Base-by-base conservation (phyloP, 73 alveolate species). In the Paramecium primaurelia region DNA sequence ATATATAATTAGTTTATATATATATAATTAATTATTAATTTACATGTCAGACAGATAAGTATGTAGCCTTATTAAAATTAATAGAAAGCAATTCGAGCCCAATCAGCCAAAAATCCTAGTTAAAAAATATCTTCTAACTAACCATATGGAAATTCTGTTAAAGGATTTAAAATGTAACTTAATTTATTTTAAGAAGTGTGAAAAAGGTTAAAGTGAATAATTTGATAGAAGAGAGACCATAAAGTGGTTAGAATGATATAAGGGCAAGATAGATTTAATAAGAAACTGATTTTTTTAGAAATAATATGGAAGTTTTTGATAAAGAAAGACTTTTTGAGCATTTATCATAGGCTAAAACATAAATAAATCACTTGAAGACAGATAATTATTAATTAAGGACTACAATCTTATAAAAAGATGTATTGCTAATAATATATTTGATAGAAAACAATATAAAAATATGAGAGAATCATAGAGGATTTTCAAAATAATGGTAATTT, bases 81-180 rank as follows among this genome's bases (percentile, higher is more conserved):
- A 10, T 73, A 37, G 59, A 73, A 73, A 73, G 87, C 59, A 34
- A 37, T 73, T 40, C 28, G 87, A 37, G 87, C 87, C 36, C 26
- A 73, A 73, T 73, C 87, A 73, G 87, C 87, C 18, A 73, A 73
- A 73, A 73, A 73, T 18, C 87, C 87, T 38, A 34, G 20, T 73
- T 44, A 36, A 73, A 64, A 64, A 34, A 5, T 12, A 10, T 68
- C 87, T 38, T 9, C 47, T 47, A 80, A 16, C 2, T 26, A 64
- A 80, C 34, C 77, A 3, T 73, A 73, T 73, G 87, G 87, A 38
- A 73, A 73, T 80, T 80, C 75, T 10, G 16, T 11, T 20, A 80
- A 80, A 22, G 77, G 75, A 80, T 80, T 80, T 42, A 80, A 80
- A 47, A 80, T 80, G 91, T 80, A 80, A 80, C 91, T 80, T 45